Conservation (phyloP, 2,329 filamentous ascomycete genomes). For the Colletotrichum horii region DNA sequence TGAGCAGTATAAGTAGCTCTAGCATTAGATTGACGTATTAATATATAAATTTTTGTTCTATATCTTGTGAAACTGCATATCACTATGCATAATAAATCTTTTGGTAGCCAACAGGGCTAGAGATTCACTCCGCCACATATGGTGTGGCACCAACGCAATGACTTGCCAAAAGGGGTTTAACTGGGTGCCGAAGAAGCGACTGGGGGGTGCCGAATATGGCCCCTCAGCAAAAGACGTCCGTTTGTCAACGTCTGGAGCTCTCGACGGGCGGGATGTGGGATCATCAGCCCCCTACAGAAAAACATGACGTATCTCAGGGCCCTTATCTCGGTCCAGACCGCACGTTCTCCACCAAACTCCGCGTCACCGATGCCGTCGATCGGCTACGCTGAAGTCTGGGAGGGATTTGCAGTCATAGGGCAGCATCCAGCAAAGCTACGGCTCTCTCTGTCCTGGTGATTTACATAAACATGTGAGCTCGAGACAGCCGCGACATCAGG, state of each 20-base stretch:
- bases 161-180: no score
- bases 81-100: no score
- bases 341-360: neutral
- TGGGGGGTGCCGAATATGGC: no score
- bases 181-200: no score
- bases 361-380: neutral
- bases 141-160: no score
- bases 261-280: neutral
- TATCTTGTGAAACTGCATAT: no score
- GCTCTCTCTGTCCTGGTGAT: neutral
- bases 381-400: neutral
- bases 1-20: no score
- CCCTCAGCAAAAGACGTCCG: neutral
- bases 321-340: slow-evolving; percentile 2
- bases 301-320: slow-evolving; percentile 4
- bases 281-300: neutral
- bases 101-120: no score
- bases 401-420: neutral
- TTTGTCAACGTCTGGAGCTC: neutral
- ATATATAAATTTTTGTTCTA: no score
- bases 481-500: neutral
- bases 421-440: neutral
- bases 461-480: neutral
- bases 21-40: no score
- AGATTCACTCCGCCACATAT: no score